Percentiles rank a stretch among this genome's conserved stretches.
phyloP scores from a whole-genome alignment of 164 flowering plant genomes.

The Saururus chinensis region DNA sequence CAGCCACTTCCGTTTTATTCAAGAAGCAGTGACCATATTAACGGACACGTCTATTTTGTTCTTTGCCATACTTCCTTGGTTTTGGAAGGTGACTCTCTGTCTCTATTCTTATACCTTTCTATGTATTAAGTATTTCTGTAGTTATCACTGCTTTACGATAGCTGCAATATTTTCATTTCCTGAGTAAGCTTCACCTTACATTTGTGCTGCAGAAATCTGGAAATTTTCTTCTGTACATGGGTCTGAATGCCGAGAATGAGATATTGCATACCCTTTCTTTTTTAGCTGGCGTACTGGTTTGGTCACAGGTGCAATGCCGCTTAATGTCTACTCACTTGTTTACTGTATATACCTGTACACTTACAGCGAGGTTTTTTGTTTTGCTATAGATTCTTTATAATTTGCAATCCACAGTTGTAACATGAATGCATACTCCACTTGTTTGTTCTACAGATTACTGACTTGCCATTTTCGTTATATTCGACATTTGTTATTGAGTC shows the following conservation, averaged over 20 bases:
- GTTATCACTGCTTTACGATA: background rate
- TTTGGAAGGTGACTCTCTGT: constrained; percentile 62
- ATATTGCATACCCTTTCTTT: constrained; percentile 79
- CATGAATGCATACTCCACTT: background rate
- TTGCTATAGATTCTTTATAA: background rate
- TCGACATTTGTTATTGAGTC: constrained; percentile 97
- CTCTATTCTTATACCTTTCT: background rate
- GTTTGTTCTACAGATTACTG: constrained; percentile 64
- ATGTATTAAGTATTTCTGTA: background rate
- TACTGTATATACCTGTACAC: background rate
- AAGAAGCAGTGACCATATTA: constrained; percentile 64
- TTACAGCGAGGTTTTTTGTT: background rate
- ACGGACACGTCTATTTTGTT: constrained; percentile 73
- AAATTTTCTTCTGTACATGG: constrained; percentile 38
- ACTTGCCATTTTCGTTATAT: constrained; percentile 90
- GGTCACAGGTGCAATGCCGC: constrained; percentile 72
- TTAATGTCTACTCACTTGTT: background rate
- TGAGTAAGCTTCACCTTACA: background rate
- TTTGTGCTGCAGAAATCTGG: constrained; percentile 55
- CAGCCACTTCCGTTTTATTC: constrained; percentile 87
- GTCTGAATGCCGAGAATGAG: constrained; percentile 74
- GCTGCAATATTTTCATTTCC: background rate
- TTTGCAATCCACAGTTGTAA: background rate
- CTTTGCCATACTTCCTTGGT: constrained; percentile 85
- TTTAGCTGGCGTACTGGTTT: constrained; percentile 73